Percentiles rank a stretch among this genome's conserved stretches.
These are phyloP conservation scores for Sclerotinia glacialis DNA, from an alignment of 2,329 filamentous ascomycete species.

Conservation along the genomic window DNA sequence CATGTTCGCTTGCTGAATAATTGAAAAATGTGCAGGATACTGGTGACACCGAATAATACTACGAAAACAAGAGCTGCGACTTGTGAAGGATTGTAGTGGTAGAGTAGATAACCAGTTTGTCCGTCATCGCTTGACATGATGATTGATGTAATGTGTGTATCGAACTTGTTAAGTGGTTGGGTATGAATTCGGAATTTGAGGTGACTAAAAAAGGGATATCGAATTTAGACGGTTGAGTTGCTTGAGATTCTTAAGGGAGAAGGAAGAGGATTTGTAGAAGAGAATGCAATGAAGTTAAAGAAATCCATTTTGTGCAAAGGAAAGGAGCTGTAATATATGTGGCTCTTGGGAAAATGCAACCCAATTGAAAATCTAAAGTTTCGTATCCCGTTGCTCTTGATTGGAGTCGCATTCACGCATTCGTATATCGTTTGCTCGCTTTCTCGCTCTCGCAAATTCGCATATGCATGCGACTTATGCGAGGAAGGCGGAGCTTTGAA, in stretches of 20 bases:
- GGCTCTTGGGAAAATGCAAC: background rate
- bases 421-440: background rate
- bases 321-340: background rate
- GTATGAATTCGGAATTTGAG: background rate
- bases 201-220: background rate
- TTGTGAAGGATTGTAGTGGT: constrained; percentile 28
- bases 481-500: background rate
- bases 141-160: background rate
- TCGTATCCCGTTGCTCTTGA: background rate
- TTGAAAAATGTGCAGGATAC: constrained; percentile 26
- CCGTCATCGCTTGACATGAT: constrained; percentile 5
- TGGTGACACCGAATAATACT: constrained; percentile 22
- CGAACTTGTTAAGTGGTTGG: background rate
- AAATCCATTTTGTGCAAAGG: background rate
- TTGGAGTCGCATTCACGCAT: background rate
- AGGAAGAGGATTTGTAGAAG: background rate
- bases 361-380: background rate
- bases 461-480: background rate
- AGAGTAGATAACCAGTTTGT: constrained; percentile 19
- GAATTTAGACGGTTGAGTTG: background rate
- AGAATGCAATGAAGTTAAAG: background rate
- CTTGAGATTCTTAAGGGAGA: background rate
- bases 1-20: constrained; percentile 27
- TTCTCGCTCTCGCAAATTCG: background rate
- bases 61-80: constrained; percentile 27